These are phyloP conservation scores for Anastatica hierochuntica DNA, from an alignment of 345 rosid species.

Conservation along the genomic window DNA sequence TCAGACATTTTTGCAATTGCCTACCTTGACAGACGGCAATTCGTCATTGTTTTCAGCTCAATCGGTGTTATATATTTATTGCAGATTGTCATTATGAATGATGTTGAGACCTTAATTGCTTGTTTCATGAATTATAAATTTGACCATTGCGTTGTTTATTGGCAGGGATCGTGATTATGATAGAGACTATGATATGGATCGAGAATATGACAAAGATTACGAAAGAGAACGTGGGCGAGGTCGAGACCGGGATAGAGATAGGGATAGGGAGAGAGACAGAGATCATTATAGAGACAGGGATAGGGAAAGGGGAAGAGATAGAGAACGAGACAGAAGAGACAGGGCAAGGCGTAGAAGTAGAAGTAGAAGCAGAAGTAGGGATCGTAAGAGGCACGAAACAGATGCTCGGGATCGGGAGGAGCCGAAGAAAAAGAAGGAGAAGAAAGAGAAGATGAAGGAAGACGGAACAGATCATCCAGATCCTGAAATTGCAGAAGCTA, in stretches of 20 bases:
- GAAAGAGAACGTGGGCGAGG: slow-evolving; percentile 49
- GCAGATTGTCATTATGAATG: too few relatives aligned
- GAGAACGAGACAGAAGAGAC: slow-evolving; percentile 68
- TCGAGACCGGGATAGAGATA: slow-evolving; percentile 45
- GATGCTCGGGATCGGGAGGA: slow-evolving; percentile 40
- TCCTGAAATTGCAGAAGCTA: slow-evolving; percentile 91
- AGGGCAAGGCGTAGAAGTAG: slow-evolving; percentile 58
- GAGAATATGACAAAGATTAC: slow-evolving; percentile 45
- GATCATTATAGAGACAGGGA: slow-evolving; percentile 69
- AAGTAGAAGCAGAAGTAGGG: slow-evolving; percentile 69
- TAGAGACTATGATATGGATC: slow-evolving; percentile 29
- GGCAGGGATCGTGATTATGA: slow-evolving; percentile 53
- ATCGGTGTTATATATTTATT: neutral
- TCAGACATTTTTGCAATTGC: slow-evolving; percentile 46
- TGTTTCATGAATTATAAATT: neutral
- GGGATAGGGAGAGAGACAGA: slow-evolving; percentile 56
- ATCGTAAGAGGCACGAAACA: slow-evolving; percentile 57
- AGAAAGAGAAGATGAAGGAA: slow-evolving; percentile 32
- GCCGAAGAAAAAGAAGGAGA: slow-evolving; percentile 58
- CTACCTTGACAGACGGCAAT: too few relatives aligned
- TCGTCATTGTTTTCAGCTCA: neutral
- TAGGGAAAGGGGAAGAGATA: slow-evolving; percentile 65
- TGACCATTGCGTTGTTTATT: neutral
- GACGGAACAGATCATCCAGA: slow-evolving; percentile 83
- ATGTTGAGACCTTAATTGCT: too few relatives aligned